phyloP scores from a whole-genome alignment of 2,329 filamentous ascomycete genomes.

The Penicillium thymicola region DNA sequence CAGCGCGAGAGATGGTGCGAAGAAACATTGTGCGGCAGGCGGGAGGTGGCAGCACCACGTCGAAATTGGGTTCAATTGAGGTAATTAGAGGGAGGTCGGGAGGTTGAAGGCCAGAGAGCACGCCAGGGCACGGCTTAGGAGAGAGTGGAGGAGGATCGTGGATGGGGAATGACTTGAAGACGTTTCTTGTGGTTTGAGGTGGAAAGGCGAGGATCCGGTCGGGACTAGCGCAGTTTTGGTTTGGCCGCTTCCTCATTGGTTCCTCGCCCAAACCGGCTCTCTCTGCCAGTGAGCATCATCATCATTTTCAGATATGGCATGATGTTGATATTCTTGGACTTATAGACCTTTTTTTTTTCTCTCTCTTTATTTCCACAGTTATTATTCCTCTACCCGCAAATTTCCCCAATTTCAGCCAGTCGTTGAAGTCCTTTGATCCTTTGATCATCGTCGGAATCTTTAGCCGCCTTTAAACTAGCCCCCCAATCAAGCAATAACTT shows the following conservation, averaged over 20 bases:
- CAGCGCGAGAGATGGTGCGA: slow-evolving; percentile 46
- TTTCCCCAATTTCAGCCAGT: background rate
- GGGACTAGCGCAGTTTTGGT: slow-evolving; percentile 34
- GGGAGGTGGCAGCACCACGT: slow-evolving; percentile 28
- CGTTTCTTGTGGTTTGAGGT: slow-evolving; percentile 40
- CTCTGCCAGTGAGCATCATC: slow-evolving; percentile 20
- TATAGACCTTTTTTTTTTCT: background rate
- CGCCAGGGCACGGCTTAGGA: slow-evolving; percentile 26
- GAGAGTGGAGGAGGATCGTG: slow-evolving; percentile 32
- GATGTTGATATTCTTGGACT: background rate
- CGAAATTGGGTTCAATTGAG: slow-evolving; percentile 30
- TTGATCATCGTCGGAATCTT: background rate
- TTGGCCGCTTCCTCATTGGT: slow-evolving; percentile 36
- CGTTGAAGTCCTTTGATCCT: background rate
- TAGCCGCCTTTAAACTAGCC: background rate
- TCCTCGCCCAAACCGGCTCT: slow-evolving; percentile 17
- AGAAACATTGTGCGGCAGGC: slow-evolving; percentile 44
- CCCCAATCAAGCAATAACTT: background rate
- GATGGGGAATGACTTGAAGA: slow-evolving; percentile 33
- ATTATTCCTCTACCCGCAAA: background rate
- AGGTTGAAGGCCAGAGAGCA: slow-evolving; percentile 22
- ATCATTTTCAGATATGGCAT: slow-evolving; percentile 17
- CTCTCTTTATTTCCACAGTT: too few relatives aligned
- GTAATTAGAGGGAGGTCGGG: slow-evolving; percentile 16
- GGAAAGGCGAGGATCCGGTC: slow-evolving; percentile 38